Evolutionary conservation across 176 grass and related monocot genomes (phyloP), one percentile per base, ranked within the genome.

Genomic region (Pontederia crassipes): DNA sequence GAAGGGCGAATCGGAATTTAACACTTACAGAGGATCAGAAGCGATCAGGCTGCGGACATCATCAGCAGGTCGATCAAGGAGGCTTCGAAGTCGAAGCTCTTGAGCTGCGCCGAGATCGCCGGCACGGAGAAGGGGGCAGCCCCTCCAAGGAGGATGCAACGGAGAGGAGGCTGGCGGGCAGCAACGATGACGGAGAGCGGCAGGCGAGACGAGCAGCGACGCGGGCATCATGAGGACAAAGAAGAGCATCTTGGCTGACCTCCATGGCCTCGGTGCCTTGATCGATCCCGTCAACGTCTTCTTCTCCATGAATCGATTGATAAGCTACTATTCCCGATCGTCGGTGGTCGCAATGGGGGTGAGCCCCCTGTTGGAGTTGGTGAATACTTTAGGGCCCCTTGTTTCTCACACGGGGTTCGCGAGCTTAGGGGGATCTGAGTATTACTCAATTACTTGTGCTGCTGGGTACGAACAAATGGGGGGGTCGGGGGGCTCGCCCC

Each of bases 191-290:
- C 74, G 9, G 90, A 75, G 18, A 88, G 74, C 35, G 86, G 86
- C 67, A 83, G 92, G 67, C 83, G 66, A 96, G 75, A n/a, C n/a
- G 17, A 96, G 76, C 8, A 96, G 83, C 28, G 92, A 96, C 45
- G 86, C 76, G 45, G 87, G 50, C 92, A 90, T 96, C 40, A 80
- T 57, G 17, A 79, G 62, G 54, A 96, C 50, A 69, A 96, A 90
- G 81, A 87, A 96, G 49, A 73, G 47, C 9, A 86, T 88, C 80
- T 96, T 96, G 75, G 79, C 71, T 83, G 80, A 87, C 11, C 92
- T 57, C 71, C 68, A 82, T 14, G 62, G 0, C 56, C 65, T 55
- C 58, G 86, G 80, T 15, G 79, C 81, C 58, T 46, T 49, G 16
- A 45, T 8, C 46, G 24, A 8, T 47, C 12, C 1, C 16, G 11